phyloP scores from a whole-genome alignment of 371 early-diverging fungal species.

The Mucor mucedo region DNA sequence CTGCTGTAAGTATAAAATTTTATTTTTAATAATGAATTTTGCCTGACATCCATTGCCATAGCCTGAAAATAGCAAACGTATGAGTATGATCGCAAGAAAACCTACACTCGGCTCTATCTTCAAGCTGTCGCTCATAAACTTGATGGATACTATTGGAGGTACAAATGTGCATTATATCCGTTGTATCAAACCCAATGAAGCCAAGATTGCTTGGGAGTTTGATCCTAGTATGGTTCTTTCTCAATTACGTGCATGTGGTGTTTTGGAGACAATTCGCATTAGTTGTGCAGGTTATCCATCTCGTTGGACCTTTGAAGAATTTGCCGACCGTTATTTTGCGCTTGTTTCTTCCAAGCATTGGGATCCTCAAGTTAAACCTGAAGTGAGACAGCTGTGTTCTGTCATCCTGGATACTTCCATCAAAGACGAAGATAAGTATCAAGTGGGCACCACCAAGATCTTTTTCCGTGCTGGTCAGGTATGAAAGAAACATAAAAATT shows the following conservation, averaged over 20 bases:
- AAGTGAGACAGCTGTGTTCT: constrained; percentile 56
- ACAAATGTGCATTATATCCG: constrained; percentile 98
- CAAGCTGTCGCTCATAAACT: constrained; percentile 81
- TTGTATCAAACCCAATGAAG: constrained; percentile 97
- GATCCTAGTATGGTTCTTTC: constrained; percentile 92
- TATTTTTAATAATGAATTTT: background rate
- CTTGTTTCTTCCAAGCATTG: constrained; percentile 77
- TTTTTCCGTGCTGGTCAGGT: constrained; percentile 95
- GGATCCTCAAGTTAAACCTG: constrained; percentile 48
- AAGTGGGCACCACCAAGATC: constrained; percentile 94
- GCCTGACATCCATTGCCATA: background rate
- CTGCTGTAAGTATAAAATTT: constrained; percentile 23
- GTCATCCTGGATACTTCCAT: constrained; percentile 72
- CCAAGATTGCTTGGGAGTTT: constrained; percentile 87
- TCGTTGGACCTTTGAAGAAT: constrained; percentile 93
- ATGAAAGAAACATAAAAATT: background rate
- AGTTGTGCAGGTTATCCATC: constrained; percentile 99
- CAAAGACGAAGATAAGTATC: constrained; percentile 81
- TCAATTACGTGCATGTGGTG: constrained; percentile 99
- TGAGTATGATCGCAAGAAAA: constrained; percentile 69
- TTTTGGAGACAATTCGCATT: constrained; percentile 99
- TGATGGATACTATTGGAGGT: constrained; percentile 92
- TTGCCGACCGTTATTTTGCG: constrained; percentile 92
- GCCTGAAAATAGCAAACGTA: constrained; percentile 56
- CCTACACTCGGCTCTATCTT: constrained; percentile 90